Evolutionary conservation across 1,139 yeast genomes (phyloP).

Genomic region (Saccharomyces hybrid): DNA sequence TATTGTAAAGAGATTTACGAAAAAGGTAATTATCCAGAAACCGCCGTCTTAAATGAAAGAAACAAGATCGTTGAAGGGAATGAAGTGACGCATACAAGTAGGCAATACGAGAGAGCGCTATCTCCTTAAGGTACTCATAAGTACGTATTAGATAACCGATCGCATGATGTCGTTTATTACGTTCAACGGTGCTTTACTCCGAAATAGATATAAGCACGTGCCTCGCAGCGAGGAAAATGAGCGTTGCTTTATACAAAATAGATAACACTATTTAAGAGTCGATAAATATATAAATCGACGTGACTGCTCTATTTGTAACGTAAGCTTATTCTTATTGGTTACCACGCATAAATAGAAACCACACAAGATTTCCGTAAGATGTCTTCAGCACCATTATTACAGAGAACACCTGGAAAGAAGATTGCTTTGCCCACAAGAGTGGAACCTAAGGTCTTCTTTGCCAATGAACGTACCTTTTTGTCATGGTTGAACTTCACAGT

Average conservation of each 20-base stretch:
- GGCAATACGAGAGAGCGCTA: no score
- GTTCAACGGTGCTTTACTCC: not conserved
- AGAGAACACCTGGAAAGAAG: constrained; percentile 69
- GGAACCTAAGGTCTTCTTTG: constrained; percentile 97
- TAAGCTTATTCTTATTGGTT: not conserved
- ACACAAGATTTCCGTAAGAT: constrained; percentile 5
- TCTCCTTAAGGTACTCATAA: not conserved
- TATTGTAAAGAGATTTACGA: not conserved
- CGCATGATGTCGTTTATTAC: not conserved
- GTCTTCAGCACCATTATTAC: constrained; percentile 55
- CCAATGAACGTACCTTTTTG: constrained; percentile 95
- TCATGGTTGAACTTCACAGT: constrained; percentile 99
- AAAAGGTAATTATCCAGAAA: not conserved
- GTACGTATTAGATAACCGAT: not conserved
- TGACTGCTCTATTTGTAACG: not conserved
- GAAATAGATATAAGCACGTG: not conserved
- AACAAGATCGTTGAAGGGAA: no score
- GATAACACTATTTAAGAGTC: not conserved
- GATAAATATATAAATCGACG: not conserved
- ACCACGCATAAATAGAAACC: not conserved
- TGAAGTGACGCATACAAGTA: no score
- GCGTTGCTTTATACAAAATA: not conserved
- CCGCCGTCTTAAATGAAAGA: no score
- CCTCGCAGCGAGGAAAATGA: not conserved
- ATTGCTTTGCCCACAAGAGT: constrained; percentile 97